Evolutionary conservation across 2,329 filamentous ascomycete species (phyloP), one percentile per base, ranked within the genome.

Genomic region (Aaosphaeria arxii): DNA sequence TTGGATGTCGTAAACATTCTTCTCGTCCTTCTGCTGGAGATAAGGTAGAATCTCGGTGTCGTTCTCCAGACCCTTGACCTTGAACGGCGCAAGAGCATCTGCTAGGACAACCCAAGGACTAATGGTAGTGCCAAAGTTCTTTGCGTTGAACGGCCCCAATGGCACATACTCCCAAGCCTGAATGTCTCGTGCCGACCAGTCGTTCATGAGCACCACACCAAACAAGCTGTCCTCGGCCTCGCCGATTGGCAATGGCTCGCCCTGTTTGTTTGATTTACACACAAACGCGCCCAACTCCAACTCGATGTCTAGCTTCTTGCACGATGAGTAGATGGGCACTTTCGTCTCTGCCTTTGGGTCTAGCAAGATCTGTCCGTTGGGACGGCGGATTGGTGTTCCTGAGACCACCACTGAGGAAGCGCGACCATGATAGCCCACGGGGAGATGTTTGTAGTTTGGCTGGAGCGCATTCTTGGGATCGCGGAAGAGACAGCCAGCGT

Each of bases 121-220:
- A 56, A 94, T 86, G 0, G 81, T 87, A 0, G 87, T 89, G 4
- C 80, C 86, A 62, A 94, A 92, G 67, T 91, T 92, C 79, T 95
- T 94, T 28, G 83, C 78, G 52, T 89, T 91, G 73, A 94, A 92
- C 0, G 89, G 89, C 0, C 89, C 89, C 6, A 92, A 73, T 0
- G 89, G 89, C 6, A 91, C 79, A 57, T 91, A 91, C 69, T 95
- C 89, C 88, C 88, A 94, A 0, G 81, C 80, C 65, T 95, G 89
- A 43, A 94, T 85, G 58, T 94, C 89, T 53, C 89, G 77, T 4
- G 89, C 89, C 46, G 85, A 89, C 89, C 89, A 95, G 70, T 95
- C 89, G 58, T 95, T 95, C 77, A 95, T 81, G 48, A 95, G 71
- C 0, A 94, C 89, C 29, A 89, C 77, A 11, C 89, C 89, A 62